Conservation (phyloP, 1,284 basidiomycete genomes). For the Coriolopsis trogii region DNA sequence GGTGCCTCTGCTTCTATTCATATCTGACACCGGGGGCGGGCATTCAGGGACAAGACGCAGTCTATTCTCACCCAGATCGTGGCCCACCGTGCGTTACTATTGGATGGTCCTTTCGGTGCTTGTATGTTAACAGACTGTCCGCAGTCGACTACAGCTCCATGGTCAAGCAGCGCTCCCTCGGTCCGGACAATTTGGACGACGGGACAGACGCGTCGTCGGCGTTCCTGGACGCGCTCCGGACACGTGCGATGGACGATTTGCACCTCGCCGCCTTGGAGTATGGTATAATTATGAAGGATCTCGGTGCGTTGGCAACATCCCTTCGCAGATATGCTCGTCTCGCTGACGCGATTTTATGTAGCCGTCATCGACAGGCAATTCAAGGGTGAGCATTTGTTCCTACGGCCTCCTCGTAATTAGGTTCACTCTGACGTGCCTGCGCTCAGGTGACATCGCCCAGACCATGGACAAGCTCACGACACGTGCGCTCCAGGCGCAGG, state of each 20-base stretch:
- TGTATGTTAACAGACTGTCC: background rate
- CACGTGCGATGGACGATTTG: slow-evolving; percentile 83
- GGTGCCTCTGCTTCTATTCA: background rate
- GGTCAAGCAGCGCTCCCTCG: slow-evolving; percentile 80
- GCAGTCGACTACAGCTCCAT: slow-evolving; percentile 57
- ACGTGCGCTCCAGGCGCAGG: slow-evolving; percentile 78
- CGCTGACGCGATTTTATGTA: slow-evolving; percentile 24
- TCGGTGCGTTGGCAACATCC: slow-evolving; percentile 47
- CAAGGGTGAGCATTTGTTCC: slow-evolving; percentile 53
- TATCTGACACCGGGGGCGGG: background rate
- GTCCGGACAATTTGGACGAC: slow-evolving; percentile 73
- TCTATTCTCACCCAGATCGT: slow-evolving; percentile 84
- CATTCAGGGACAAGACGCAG: slow-evolving; percentile 70
- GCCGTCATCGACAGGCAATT: slow-evolving; percentile 84
- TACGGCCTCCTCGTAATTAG: background rate
- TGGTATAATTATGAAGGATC: slow-evolving; percentile 77
- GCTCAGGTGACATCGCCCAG: slow-evolving; percentile 61
- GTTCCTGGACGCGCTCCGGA: slow-evolving; percentile 78
- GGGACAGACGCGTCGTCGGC: slow-evolving; percentile 68
- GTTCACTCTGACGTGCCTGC: background rate
- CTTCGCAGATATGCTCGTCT: background rate
- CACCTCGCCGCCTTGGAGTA: slow-evolving; percentile 78
- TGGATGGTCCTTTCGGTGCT: slow-evolving; percentile 25
- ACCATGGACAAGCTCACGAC: slow-evolving; percentile 86
- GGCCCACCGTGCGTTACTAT: slow-evolving; percentile 57